Conservation (phyloP, 345 rosid species). For the Cardamine occulta region DNA sequence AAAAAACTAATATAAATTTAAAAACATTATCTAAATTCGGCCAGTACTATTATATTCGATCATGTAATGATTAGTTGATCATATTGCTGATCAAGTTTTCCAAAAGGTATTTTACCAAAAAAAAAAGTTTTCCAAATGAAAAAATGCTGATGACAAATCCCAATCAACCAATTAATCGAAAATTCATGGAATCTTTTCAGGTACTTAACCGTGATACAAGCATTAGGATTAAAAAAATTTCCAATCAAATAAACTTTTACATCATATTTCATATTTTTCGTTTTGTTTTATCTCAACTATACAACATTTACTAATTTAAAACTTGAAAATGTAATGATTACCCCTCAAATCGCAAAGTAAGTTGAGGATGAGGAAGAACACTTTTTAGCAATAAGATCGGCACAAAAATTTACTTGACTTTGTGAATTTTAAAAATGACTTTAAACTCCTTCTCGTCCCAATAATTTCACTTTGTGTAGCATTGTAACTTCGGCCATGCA, state of each 20-base stretch:
- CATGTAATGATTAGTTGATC: conserved; percentile 22
- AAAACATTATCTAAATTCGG: conserved; percentile 25
- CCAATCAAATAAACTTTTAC: too few relatives aligned
- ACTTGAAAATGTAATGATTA: too few relatives aligned
- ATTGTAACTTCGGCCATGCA: neutral
- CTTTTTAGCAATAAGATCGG: neutral
- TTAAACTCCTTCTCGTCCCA: neutral
- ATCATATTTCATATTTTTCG: too few relatives aligned
- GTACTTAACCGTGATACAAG: too few relatives aligned
- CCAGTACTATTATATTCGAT: conserved; percentile 2
- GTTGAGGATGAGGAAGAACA: neutral
- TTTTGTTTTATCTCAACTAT: too few relatives aligned
- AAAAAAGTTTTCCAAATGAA: too few relatives aligned
- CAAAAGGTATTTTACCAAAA: neutral
- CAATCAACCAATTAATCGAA: neutral
- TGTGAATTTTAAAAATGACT: neutral
- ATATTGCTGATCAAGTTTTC: neutral
- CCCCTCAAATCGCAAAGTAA: neutral
- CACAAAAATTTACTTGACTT: neutral
- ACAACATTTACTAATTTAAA: neutral
- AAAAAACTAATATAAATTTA: neutral
- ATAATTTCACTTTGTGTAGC: neutral
- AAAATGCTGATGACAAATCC: neutral
- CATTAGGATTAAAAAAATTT: too few relatives aligned
- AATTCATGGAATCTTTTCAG: too few relatives aligned